Conservation (phyloP, 2,329 filamentous ascomycete species). For the Chaetoscypha palmicola region DNA sequence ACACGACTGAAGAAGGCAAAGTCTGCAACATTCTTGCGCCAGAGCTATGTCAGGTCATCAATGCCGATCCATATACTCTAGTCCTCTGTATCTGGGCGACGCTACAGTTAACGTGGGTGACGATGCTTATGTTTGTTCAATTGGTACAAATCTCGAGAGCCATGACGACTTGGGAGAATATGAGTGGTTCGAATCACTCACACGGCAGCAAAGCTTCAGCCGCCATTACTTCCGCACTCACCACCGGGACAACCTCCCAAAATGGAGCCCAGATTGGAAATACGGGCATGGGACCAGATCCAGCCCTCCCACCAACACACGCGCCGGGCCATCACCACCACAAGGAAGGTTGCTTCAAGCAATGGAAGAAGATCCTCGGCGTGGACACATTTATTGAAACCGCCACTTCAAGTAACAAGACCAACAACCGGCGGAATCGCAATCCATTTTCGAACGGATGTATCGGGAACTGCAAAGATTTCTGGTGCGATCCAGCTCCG, state of each 20-base stretch:
- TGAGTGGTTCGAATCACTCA: constrained; percentile 68
- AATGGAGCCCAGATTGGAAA: constrained; percentile 66
- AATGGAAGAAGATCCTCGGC: constrained; percentile 79
- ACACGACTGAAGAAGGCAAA: constrained; percentile 38
- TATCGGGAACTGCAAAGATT: constrained; percentile 87
- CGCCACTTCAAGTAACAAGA: constrained; percentile 63
- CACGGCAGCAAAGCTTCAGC: constrained; percentile 44
- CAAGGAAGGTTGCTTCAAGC: constrained; percentile 61
- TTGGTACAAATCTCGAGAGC: constrained; percentile 86
- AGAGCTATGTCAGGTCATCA: constrained; percentile 66
- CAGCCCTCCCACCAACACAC: constrained; percentile 38
- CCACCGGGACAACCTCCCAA: constrained; percentile 57
- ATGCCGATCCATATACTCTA: constrained; percentile 77
- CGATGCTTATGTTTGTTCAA: constrained; percentile 94
- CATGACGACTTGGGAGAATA: constrained; percentile 94
- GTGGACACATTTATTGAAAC: constrained; percentile 93
- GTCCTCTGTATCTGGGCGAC: constrained; percentile 71
- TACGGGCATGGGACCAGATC: constrained; percentile 56
- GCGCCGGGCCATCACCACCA: constrained; percentile 43
- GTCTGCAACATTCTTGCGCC: constrained; percentile 72
- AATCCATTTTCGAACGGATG: constrained; percentile 85
- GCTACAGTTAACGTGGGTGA: constrained; percentile 87
- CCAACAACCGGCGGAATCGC: constrained; percentile 40
- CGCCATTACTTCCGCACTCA: constrained; percentile 66
- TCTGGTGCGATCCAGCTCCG: constrained; percentile 87